Base-by-base conservation (phyloP, 73 alveolate genomes). In the Paramecium tetraurelia region DNA sequence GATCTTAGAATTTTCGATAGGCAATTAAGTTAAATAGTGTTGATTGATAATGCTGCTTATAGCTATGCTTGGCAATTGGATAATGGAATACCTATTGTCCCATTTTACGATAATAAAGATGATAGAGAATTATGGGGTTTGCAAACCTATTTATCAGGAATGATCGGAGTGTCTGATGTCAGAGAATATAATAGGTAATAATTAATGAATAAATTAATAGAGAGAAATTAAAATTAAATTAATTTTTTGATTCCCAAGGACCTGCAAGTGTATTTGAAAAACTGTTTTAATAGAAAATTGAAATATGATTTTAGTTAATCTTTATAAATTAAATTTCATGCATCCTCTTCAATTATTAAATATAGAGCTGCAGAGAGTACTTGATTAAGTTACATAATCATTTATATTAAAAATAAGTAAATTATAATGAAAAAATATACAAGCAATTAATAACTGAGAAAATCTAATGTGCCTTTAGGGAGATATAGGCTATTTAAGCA, bases 81-180 rank as follows among this genome's bases (percentile, higher is more conserved):
- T n/a, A 95, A 95, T 71, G 98, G 98, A 8, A 93, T 95, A n/a
- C 98, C 98, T 1, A 95, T 95, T 2, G 86, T 93, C 12, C 96
- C 96, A 43, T 95, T 93, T 59, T 93, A 95, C 31, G 96, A 93
- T 69, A 92, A 95, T 68, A 90, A 71, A 63, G 93, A 83, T 46
- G 98, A 95, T 93, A 92, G 95, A 68, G 98, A 95, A 20, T 86
- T 93, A 14, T 36, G 84, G 41, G 46, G 72, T 11, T 63, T 92
- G 43, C 20, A 41, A 36, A 40, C 24, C 22, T 92, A 92, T 43
- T 80, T 92, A 29, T 69, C 24, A 36, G 86, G 92, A 9, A 38
- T 89, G 90, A 43, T 44, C 22, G 94, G 87, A 3, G 69, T 71
- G 4, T 31, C 44, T 16, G 94, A 89, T 71, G 94, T 89, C 7